Percentiles rank a stretch among this genome's conserved stretches.
phyloP scores from a whole-genome alignment of 768 basidiomycete genomes.

The Cystobasidium onofrii region DNA sequence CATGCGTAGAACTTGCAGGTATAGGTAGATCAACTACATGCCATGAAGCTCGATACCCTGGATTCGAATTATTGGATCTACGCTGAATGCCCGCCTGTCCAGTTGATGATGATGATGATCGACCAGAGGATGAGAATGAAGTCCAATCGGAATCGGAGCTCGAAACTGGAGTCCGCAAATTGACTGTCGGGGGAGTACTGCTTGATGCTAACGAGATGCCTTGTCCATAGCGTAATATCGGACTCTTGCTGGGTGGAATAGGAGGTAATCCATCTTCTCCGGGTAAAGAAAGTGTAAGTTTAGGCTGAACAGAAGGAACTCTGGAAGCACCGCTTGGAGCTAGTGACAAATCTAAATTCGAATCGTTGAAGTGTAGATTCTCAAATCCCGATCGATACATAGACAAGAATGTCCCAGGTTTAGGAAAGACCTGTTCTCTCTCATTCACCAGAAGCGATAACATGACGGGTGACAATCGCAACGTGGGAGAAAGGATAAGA shows the following conservation, averaged over 20 bases:
- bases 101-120: background rate
- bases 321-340: background rate
- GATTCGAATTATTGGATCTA: background rate
- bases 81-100: background rate
- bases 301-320: background rate
- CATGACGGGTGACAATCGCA: conserved; percentile 38
- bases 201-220: background rate
- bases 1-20: background rate
- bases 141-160: conserved; percentile 8
- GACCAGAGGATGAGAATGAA: background rate
- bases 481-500: conserved; percentile 40
- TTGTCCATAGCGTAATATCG: background rate
- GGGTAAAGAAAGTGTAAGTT: conserved; percentile 2
- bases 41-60: conserved; percentile 21
- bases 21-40: conserved; percentile 25
- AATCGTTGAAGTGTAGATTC: background rate
- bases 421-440: conserved; percentile 31
- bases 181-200: background rate
- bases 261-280: background rate
- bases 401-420: background rate
- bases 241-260: conserved; percentile 2
- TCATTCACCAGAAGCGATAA: conserved; percentile 37
- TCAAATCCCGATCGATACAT: background rate
- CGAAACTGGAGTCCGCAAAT: background rate
- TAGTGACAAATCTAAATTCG: background rate